Evolutionary conservation across 2,329 filamentous ascomycete species (phyloP).

Genomic region (Sclerotinia subarctica): DNA sequence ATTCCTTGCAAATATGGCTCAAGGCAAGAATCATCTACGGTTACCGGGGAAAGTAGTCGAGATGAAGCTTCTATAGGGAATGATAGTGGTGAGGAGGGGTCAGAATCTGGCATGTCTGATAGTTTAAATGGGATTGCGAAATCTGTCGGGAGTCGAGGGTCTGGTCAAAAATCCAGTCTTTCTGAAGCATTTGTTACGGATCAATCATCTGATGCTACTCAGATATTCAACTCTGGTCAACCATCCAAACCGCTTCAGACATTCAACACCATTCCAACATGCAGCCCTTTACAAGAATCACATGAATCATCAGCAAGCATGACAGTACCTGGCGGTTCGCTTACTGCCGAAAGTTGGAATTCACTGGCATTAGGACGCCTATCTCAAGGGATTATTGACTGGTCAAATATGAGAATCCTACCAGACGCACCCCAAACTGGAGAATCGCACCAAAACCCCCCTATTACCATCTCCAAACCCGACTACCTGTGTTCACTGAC

Average conservation of each 20-base stretch:
- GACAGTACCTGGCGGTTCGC: not conserved
- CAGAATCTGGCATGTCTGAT: not conserved
- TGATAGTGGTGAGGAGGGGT: not conserved
- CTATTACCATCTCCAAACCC: not conserved
- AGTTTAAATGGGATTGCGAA: not conserved
- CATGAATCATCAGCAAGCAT: not conserved
- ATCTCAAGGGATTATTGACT: slow-evolving; percentile 22
- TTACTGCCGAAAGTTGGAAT: not conserved
- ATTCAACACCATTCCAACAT: not conserved
- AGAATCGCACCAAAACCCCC: not conserved
- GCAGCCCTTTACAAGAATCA: not conserved
- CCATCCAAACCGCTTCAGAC: no score
- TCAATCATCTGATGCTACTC: not conserved
- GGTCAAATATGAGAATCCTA: slow-evolving; percentile 24
- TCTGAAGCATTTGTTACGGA: not conserved
- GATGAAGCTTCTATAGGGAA: not conserved
- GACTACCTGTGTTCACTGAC: not conserved
- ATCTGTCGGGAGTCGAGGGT: not conserved
- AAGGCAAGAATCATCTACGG: not conserved
- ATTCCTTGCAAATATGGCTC: slow-evolving; percentile 41
- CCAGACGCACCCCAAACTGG: slow-evolving; percentile 15
- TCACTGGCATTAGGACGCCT: not conserved
- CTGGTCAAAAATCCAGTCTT: not conserved
- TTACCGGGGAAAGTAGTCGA: not conserved
- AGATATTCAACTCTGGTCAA: not conserved